Base-by-base conservation (phyloP, 768 basidiomycete species). In the Amylocystis lapponica region DNA sequence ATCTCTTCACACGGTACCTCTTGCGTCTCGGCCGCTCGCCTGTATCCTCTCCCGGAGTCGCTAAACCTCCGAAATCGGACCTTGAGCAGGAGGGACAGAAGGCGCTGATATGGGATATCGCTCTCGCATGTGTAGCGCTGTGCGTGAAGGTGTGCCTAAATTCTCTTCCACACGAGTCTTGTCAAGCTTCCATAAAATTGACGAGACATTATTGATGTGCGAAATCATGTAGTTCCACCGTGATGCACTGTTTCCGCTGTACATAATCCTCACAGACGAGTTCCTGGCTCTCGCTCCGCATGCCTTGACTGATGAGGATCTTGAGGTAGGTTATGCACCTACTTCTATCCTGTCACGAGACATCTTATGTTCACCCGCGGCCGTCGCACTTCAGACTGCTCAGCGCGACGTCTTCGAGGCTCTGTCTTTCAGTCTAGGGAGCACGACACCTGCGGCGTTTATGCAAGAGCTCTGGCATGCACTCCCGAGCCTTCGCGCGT, bases 141-240 rank as follows among this genome's bases (percentile, higher is more conserved):
- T 74, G 78, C 48, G 71, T 81, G 39, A 86, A 86, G 71, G 81
- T 78, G 46, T 6, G 33, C 29, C n/a, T n/a, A n/a, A n/a, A n/a
- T n/a, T n/a, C n/a, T n/a, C n/a, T n/a, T n/a, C n/a, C n/a, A n/a
- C n/a, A n/a, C n/a, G n/a, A n/a, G n/a, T n/a, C n/a, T 30, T 27
- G 19, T 5, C 29, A 40, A 12, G 25, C 9, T 21, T 19, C 5
- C 27, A 23, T 14, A 34, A 3, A 27, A 35, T 10, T 43, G 46
- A 14, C 39, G 9, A n/a, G 16, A 29, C 8, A 20, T 17, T 17
- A 34, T 31, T 25, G n/a, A n/a, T n/a, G n/a, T n/a, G n/a, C n/a
- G n/a, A n/a, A n/a, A n/a, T 30, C 46, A n/a, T 20, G 23, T 27
- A 84, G 81, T 68, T 78, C 41, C 79, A 84, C 62, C 75, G 81